phyloP scores from a whole-genome alignment of 805 yeast genomes.

The Jamesozyma spencerorum region DNA sequence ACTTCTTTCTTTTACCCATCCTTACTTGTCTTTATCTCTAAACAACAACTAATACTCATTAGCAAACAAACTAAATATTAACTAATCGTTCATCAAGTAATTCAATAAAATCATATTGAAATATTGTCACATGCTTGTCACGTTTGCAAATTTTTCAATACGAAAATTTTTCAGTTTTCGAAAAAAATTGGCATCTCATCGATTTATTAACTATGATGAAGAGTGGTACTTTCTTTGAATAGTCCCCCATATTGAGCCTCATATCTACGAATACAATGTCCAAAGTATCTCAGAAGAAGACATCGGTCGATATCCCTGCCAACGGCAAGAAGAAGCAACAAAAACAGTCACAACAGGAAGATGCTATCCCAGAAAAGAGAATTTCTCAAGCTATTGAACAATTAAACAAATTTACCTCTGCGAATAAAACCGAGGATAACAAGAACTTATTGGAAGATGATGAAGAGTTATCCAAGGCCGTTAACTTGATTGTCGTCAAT shows the following conservation, averaged over 20 bases:
- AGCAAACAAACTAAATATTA: too few relatives aligned
- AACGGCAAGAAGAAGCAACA: constrained; percentile 8
- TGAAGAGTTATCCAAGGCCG: constrained; percentile 34
- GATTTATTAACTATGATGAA: too few relatives aligned
- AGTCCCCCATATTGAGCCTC: not conserved
- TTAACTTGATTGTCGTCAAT: constrained; percentile 56
- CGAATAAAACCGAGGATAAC: constrained; percentile 20
- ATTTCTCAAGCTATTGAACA: constrained; percentile 52
- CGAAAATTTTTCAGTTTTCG: not conserved
- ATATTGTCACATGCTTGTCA: too few relatives aligned
- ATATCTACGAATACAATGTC: constrained; percentile 1
- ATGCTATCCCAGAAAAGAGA: constrained; percentile 23
- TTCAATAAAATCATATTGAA: too few relatives aligned
- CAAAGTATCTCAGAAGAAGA: constrained; percentile 3
- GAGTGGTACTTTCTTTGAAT: too few relatives aligned
- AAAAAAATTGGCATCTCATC: not conserved
- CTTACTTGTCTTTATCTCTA: not conserved
- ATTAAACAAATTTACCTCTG: constrained; percentile 45
- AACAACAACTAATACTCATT: too few relatives aligned
- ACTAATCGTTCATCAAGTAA: too few relatives aligned
- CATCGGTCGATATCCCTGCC: constrained; percentile 15
- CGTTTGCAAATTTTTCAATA: too few relatives aligned
- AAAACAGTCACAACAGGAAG: too few relatives aligned
- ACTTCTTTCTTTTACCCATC: constrained; percentile 75
- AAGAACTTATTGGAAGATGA: constrained; percentile 49